Base-by-base conservation (phyloP, 83 land plant genomes). In the Picea abies region DNA sequence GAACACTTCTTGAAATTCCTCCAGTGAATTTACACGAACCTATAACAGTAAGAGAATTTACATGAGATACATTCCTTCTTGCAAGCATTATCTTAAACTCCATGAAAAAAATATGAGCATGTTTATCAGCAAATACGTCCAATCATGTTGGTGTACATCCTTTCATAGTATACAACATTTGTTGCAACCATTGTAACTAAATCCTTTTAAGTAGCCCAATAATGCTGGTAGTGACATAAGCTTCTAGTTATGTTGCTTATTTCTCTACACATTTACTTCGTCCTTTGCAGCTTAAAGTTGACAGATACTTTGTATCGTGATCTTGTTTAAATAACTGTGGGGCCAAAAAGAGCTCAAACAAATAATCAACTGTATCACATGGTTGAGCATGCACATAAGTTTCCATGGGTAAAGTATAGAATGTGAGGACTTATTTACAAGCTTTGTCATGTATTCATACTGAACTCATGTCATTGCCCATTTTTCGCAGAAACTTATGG, bases 1-100 rank as follows among this genome's bases (percentile, higher is more conserved):
- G 41, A 89, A 92, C 2, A 87, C 82, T 63, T 85, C 90, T 32
- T 83, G 84, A 64, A 95, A 97, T 52, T 93, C 91, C 11, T 84
- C 80, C 79, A 95, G 82, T n/a, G 91, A 92, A 39, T 69, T 81
- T 5, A 97, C 84, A 17, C 78, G 87, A 6, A 90, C 89, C 87
- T 96, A 85, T 49, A 73, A 67, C 69, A 79, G 80, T 6, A 15
- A 79, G 41, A 61, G 41, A 17, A 79, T 25, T 26, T 52, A 16
- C 15, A 41, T 75, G 80, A 80, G 44, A 68, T n/a, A 2, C 23
- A 72, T 8, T 15, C 56, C 23, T 39, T 41, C n/a, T 10, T 72
- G 23, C 39, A 72, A 72, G 47, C 73, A 69, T 16, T 4, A 15
- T 69, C 7, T 12, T 32, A 16, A 35, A 69, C 19, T 69, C 39